Evolutionary conservation across 345 rosid species (phyloP).

Genomic region (Laguncularia racemosa): DNA sequence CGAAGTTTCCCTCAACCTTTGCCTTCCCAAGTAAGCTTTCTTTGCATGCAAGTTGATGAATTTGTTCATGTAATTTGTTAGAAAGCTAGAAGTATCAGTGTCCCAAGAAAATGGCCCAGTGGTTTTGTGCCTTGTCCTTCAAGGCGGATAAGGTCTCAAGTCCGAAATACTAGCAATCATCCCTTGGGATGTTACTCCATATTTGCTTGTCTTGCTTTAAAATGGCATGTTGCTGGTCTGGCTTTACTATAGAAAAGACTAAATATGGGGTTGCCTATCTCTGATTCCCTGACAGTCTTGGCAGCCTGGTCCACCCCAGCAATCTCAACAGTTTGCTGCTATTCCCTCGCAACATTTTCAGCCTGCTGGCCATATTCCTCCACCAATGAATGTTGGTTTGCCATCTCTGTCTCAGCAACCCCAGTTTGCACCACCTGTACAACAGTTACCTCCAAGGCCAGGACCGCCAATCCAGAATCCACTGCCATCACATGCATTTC

Average conservation of each 20-base stretch:
- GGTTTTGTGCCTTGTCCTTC: too few species aligned
- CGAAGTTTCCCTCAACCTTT: slow-evolving; percentile 59
- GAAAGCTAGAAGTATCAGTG: not conserved
- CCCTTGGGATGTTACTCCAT: not conserved
- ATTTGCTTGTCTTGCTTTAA: not conserved
- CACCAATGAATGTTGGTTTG: slow-evolving; percentile 55
- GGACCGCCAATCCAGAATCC: slow-evolving; percentile 49
- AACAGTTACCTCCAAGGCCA: slow-evolving; percentile 55
- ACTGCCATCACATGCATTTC: slow-evolving; percentile 40
- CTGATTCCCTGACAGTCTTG: slow-evolving; percentile 49
- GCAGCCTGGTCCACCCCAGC: slow-evolving; percentile 51
- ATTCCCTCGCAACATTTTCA: slow-evolving; percentile 70
- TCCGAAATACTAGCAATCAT: too few species aligned
- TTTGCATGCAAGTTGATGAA: slow-evolving; percentile 8
- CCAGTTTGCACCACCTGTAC: slow-evolving; percentile 58
- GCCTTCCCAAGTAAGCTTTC: slow-evolving; percentile 56
- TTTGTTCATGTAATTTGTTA: not conserved
- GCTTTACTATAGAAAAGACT: not conserved
- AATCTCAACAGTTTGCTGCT: slow-evolving; percentile 54
- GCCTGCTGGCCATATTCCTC: slow-evolving; percentile 43
- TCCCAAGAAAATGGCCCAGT: not conserved
- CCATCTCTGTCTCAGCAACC: slow-evolving; percentile 59
- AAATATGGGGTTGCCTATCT: not conserved
- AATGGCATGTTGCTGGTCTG: not conserved
- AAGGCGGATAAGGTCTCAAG: too few species aligned